These are phyloP conservation scores for Pelagophyceae sp. DNA, from an alignment of 352 stramenopile genomes.

Conservation along the genomic window DNA sequence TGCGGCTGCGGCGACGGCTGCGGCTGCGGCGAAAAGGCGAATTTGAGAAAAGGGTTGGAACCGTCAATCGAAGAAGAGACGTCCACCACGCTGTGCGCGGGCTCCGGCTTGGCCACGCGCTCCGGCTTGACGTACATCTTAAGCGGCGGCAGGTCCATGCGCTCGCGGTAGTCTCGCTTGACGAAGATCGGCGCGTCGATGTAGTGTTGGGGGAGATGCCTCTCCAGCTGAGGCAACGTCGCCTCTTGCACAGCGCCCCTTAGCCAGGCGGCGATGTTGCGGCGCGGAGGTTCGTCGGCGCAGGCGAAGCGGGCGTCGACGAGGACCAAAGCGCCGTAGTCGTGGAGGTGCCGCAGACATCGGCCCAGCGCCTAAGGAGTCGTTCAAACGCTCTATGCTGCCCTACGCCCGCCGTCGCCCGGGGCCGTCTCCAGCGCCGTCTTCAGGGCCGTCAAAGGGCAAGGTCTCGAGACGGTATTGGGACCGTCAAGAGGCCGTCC, in stretches of 20 bases:
- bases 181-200: background rate
- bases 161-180: constrained; percentile 9
- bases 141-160: background rate
- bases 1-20: too few species aligned
- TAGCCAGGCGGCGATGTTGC: constrained; percentile 1
- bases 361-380: constrained; percentile 55
- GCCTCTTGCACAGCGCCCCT: background rate
- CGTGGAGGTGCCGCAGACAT: constrained; percentile 71
- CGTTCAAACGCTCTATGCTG: too few species aligned
- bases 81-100: too few species aligned
- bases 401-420: too few species aligned
- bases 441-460: too few species aligned
- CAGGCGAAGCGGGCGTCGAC: constrained; percentile 66
- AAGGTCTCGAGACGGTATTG: too few species aligned
- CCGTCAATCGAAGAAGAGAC: too few species aligned
- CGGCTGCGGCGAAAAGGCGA: too few species aligned
- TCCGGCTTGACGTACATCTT: background rate
- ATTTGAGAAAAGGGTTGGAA: too few species aligned
- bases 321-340: constrained; percentile 72
- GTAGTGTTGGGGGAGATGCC: background rate
- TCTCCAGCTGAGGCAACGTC: background rate
- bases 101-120: background rate
- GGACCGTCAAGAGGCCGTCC: too few species aligned
- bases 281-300: constrained; percentile 22
- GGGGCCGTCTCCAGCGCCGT: too few species aligned